Percentiles rank a stretch among this genome's conserved stretches.
These are phyloP conservation scores for Trichoderma parareesei DNA, from an alignment of 495 filamentous ascomycete genomes.

Conservation along the genomic window DNA sequence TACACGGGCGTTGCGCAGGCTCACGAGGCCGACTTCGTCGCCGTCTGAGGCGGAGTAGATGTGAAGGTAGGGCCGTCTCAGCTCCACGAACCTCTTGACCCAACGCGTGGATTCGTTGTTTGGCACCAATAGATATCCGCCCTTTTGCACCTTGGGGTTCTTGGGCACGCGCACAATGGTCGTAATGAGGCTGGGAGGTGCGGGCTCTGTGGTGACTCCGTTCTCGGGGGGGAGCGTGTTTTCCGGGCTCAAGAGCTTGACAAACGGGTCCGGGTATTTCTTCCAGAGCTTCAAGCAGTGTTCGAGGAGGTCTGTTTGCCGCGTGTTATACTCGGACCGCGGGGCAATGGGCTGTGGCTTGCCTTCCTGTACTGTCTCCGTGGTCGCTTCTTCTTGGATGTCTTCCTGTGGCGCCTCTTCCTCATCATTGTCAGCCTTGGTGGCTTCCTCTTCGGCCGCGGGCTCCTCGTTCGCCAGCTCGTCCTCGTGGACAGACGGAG, in stretches of 20 bases:
- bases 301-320: conserved; percentile 51
- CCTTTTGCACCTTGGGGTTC: conserved; percentile 67
- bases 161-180: conserved; percentile 65
- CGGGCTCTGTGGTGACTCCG: conserved; percentile 40
- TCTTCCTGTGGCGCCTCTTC: conserved; percentile 11
- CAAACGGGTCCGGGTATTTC: conserved; percentile 62
- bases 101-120: conserved; percentile 67
- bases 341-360: conserved; percentile 13
- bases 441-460: conserved; percentile 13
- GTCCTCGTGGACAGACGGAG: conserved; percentile 16
- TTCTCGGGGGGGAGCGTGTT: conserved; percentile 69
- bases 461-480: conserved; percentile 11
- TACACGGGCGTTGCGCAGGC: conserved; percentile 72
- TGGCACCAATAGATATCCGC: conserved; percentile 76
- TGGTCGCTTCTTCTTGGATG: neutral
- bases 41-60: conserved; percentile 75
- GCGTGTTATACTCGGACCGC: conserved; percentile 41
- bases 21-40: conserved; percentile 84
- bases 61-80: conserved; percentile 87
- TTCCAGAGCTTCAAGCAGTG: conserved; percentile 75
- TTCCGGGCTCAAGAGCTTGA: conserved; percentile 62
- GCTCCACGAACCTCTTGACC: conserved; percentile 86
- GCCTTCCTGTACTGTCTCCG: conserved; percentile 10
- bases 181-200: conserved; percentile 50
- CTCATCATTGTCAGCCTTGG: conserved; percentile 11